Evolutionary conservation across 1,284 basidiomycete species (phyloP).

Genomic region (Bondarzewia mesenterica): DNA sequence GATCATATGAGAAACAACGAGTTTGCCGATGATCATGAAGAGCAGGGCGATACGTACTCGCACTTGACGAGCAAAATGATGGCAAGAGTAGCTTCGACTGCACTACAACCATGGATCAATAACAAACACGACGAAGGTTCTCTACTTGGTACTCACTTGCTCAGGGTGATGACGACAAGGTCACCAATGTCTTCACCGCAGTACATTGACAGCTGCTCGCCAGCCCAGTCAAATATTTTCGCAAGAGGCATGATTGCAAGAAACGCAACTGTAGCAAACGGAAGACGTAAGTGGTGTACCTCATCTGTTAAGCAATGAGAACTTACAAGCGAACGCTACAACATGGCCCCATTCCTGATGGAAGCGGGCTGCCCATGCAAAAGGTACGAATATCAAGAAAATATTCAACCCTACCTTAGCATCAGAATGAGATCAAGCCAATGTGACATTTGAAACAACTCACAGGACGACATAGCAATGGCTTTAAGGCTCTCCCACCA

Average conservation of each 20-base stretch:
- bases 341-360: slow-evolving; percentile 16
- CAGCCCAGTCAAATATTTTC: slow-evolving; percentile 46
- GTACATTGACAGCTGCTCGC: slow-evolving; percentile 49
- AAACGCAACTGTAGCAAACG: slow-evolving; percentile 45
- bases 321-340: slow-evolving; percentile 14
- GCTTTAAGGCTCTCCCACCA: slow-evolving; percentile 37
- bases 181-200: slow-evolving; percentile 49
- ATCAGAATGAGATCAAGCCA: neutral
- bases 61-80: slow-evolving; percentile 57
- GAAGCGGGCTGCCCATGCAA: slow-evolving; percentile 59
- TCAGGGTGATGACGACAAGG: slow-evolving; percentile 39
- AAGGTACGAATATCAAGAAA: slow-evolving; percentile 51
- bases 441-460: slow-evolving; percentile 15
- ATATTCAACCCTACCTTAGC: slow-evolving; percentile 43
- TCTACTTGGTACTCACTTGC: slow-evolving; percentile 20
- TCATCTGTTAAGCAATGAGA: neutral
- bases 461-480: slow-evolving; percentile 46
- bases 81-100: slow-evolving; percentile 55
- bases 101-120: slow-evolving; percentile 16
- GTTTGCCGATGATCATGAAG: neutral
- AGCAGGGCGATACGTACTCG: slow-evolving; percentile 40
- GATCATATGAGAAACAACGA: slow-evolving; percentile 1
- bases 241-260: slow-evolving; percentile 46
- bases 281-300: neutral
- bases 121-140: neutral